phyloP scores from a whole-genome alignment of 768 basidiomycete genomes.

The Mycena belliarum region DNA sequence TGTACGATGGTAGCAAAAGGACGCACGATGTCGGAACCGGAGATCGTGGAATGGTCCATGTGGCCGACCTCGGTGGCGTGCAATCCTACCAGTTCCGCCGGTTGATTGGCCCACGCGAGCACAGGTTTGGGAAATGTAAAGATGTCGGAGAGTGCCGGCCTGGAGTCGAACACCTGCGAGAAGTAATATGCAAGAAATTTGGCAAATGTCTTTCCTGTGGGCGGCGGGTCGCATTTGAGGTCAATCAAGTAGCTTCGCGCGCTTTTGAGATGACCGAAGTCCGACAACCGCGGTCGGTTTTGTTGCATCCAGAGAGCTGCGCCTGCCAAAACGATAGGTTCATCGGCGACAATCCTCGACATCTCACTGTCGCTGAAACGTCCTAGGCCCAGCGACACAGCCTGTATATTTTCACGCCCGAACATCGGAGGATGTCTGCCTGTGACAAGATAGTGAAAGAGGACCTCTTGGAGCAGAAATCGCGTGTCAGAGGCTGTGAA shows the following conservation, averaged over 20 bases:
- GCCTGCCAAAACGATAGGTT: slow-evolving; percentile 1
- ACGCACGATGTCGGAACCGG: slow-evolving; percentile 23
- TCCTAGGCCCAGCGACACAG: neutral
- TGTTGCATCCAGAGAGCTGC: neutral
- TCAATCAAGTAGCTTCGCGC: neutral
- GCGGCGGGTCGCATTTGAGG: neutral
- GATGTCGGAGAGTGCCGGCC: slow-evolving; percentile 25
- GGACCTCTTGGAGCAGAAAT: neutral
- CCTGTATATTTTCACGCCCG: neutral
- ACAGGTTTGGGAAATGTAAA: slow-evolving; percentile 36
- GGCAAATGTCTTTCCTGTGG: neutral
- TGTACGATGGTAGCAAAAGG: slow-evolving; percentile 41
- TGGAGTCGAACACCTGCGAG: neutral
- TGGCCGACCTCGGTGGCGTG: slow-evolving; percentile 26
- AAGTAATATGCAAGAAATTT: neutral
- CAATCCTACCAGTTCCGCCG: slow-evolving; percentile 39
- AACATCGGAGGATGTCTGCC: neutral
- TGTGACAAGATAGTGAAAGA: neutral
- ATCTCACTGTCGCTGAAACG: neutral
- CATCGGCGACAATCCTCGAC: neutral
- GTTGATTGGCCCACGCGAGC: slow-evolving; percentile 38
- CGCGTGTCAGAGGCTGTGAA: neutral
- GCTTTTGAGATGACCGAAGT: neutral
- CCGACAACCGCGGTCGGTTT: neutral
- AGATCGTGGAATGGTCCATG: slow-evolving; percentile 29